phyloP scores from a whole-genome alignment of 148 eudicot species.

The Persicaria tinctoria region DNA sequence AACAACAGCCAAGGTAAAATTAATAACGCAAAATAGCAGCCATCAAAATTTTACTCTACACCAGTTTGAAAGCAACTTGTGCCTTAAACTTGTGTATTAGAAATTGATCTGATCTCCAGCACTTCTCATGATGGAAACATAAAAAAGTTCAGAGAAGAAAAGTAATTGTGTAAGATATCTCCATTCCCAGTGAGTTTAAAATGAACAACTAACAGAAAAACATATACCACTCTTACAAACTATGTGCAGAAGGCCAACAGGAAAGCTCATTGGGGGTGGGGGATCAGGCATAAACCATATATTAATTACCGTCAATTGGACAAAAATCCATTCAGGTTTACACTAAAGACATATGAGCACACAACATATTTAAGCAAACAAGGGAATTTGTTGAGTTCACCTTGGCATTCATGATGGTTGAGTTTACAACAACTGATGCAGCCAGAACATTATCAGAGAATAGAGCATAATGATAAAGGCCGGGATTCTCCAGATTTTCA shows the following conservation, averaged over 20 bases:
- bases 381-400: conserved; percentile 16
- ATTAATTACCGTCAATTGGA: neutral
- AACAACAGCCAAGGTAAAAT: neutral
- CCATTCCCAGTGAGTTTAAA: neutral
- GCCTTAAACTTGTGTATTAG: neutral
- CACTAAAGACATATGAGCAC: neutral
- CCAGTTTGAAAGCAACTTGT: neutral
- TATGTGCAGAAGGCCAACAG: neutral
- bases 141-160: neutral
- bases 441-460: conserved; percentile 95
- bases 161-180: neutral
- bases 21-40: neutral
- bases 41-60: neutral
- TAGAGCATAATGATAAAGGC: conserved; percentile 74
- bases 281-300: neutral
- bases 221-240: neutral
- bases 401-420: conserved; percentile 74
- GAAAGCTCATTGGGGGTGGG: neutral
- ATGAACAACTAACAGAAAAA: neutral
- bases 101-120: neutral
- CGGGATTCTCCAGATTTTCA: conserved; percentile 66
- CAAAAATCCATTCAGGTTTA: neutral
- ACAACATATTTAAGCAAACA: neutral
- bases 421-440: conserved; percentile 86
- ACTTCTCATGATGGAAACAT: neutral